phyloP scores from a whole-genome alignment of 345 rosid genomes.

The Barbarea vulgaris region DNA sequence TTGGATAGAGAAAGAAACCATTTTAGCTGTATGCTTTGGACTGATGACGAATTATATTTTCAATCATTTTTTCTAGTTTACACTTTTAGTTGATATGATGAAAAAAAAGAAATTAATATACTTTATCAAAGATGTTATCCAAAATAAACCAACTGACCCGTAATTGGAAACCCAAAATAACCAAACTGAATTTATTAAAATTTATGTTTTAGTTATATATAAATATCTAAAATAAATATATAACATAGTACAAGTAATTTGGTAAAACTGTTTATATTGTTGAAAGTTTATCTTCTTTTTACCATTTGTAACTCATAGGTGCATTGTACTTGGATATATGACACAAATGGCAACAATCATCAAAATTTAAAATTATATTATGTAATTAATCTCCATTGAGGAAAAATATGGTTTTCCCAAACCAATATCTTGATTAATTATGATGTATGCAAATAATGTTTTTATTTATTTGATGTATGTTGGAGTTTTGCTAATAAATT shows the following conservation, averaged over 20 bases:
- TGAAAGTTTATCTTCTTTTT: not conserved
- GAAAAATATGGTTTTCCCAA: not conserved
- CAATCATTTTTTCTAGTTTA: too few relatives aligned
- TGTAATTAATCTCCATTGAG: not conserved
- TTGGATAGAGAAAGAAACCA: slow-evolving; percentile 21
- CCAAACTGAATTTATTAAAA: too few relatives aligned
- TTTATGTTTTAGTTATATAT: too few relatives aligned
- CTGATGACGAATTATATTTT: too few relatives aligned
- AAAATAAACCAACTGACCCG: too few relatives aligned
- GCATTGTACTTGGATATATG: not conserved
- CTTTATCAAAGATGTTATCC: too few relatives aligned
- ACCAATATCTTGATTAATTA: not conserved
- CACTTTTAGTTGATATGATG: too few relatives aligned
- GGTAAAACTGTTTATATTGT: not conserved
- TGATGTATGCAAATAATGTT: too few relatives aligned
- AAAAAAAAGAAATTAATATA: too few relatives aligned
- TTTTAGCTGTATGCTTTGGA: not conserved
- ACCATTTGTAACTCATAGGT: not conserved
- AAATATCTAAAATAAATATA: not conserved
- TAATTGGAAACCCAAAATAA: not conserved
- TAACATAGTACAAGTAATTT: not conserved
- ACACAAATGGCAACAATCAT: not conserved
- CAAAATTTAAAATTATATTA: not conserved
- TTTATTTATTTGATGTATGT: not conserved
- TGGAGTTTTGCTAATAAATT: not conserved